A percentile compares a stretch with the other conserved stretches of the same genome.
Evolutionary conservation across 163 green algal genomes (phyloP).

Genomic region (Chloromonas sp.): DNA sequence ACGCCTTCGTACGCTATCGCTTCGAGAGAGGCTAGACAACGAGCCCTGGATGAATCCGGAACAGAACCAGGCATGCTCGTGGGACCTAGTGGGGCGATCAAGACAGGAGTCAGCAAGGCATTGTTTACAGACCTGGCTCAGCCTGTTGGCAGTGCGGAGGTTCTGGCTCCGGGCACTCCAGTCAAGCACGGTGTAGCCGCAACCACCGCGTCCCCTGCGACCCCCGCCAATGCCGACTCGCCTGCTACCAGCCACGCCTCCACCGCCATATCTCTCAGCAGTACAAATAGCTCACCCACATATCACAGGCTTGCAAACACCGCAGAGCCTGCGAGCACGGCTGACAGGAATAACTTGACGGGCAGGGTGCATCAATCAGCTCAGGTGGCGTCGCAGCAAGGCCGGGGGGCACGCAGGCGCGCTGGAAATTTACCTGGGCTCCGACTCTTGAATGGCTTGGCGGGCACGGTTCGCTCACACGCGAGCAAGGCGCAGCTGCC

Average conservation of each 20-base stretch:
- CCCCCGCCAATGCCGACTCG: too few species aligned
- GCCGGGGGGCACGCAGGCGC: too few species aligned
- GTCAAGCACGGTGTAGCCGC: neutral
- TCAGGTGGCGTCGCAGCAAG: too few species aligned
- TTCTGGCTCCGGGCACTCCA: neutral
- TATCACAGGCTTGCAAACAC: neutral
- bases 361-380: neutral
- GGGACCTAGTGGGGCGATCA: neutral
- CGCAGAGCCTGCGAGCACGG: neutral
- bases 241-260: too few species aligned
- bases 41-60: neutral
- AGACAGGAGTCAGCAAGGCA: neutral
- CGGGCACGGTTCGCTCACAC: too few species aligned
- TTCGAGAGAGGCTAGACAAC: neutral
- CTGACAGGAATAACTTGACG: neutral
- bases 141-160: neutral
- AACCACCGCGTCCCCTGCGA: too few species aligned
- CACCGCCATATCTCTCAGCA: neutral
- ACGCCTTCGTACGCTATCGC: neutral
- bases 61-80: neutral
- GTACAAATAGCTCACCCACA: neutral
- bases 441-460: too few species aligned
- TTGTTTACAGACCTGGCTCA: neutral
- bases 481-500: too few species aligned
- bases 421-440: too few species aligned